Conservation (phyloP, 176 grass and related monocot species). For the Juncus effusus region DNA sequence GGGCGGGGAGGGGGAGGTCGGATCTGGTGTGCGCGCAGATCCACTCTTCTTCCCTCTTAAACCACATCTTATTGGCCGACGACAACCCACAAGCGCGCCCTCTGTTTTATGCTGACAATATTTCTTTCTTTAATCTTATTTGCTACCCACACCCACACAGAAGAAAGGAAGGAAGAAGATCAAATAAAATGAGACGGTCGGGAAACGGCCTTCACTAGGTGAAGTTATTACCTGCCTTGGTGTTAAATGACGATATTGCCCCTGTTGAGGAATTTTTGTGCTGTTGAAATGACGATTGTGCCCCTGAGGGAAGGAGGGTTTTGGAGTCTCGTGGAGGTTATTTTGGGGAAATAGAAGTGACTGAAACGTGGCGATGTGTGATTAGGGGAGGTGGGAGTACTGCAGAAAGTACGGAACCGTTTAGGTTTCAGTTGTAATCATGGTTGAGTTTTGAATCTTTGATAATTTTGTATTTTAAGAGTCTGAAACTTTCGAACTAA, state of each 20-base stretch:
- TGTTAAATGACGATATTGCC: constrained; percentile 25
- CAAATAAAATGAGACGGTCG: constrained; percentile 30
- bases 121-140: constrained; percentile 14
- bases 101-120: not conserved
- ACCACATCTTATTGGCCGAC: constrained; percentile 55
- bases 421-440: too few species aligned
- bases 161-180: not conserved
- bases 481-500: not conserved
- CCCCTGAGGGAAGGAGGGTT: not conserved
- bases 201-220: constrained; percentile 68
- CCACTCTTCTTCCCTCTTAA: constrained; percentile 34
- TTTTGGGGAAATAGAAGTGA: constrained; percentile 2
- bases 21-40: constrained; percentile 32
- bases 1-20: constrained; percentile 39
- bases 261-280: not conserved
- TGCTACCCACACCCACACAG: not conserved
- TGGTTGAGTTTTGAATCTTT: not conserved
- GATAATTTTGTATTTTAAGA: not conserved
- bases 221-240: constrained; percentile 11
- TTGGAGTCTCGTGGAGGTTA: not conserved
- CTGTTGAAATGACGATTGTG: too few species aligned
- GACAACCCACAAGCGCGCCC: not conserved
- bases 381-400: not conserved
- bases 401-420: not conserved
- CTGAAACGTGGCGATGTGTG: not conserved